phyloP scores from a whole-genome alignment of 257 asterid species.

The Gentiana straminea region DNA sequence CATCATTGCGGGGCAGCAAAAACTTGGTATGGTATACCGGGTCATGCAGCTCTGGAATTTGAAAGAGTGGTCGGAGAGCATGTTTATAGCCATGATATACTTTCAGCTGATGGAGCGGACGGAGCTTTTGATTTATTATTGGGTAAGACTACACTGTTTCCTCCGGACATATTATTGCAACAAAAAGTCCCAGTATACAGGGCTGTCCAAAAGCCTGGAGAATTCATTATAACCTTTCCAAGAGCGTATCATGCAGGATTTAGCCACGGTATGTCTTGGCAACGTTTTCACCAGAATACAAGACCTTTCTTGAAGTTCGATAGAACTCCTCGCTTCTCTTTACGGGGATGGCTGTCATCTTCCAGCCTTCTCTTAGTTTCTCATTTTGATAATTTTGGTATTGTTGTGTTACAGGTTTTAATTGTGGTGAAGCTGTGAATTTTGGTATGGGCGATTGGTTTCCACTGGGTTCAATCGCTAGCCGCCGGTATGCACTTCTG shows the following conservation, averaged over 20 bases:
- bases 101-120: slow-evolving; percentile 14
- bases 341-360: no score
- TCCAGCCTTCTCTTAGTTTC: no score
- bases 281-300: no score
- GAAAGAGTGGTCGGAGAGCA: slow-evolving; percentile 16
- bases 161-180: slow-evolving; percentile 27
- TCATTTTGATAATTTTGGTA: no score
- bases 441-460: slow-evolving; percentile 31
- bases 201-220: slow-evolving; percentile 69
- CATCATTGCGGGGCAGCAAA: slow-evolving; percentile 43
- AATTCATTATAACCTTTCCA: slow-evolving; percentile 82
- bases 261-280: slow-evolving; percentile 62
- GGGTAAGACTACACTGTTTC: slow-evolving; percentile 31
- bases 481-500: slow-evolving; percentile 22
- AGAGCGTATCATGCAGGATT: slow-evolving; percentile 98
- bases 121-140: slow-evolving; percentile 25
- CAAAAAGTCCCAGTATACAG: slow-evolving; percentile 24
- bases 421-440: slow-evolving; percentile 41
- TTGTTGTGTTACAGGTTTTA: slow-evolving; percentile 24
- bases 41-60: slow-evolving; percentile 22
- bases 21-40: slow-evolving; percentile 46
- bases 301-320: no score
- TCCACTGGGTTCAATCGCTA: slow-evolving; percentile 26
- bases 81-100: slow-evolving; percentile 19
- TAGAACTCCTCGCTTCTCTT: no score